These are phyloP conservation scores for Ulvella scutata DNA, from an alignment of 139 green algal species.

Conservation along the genomic window DNA sequence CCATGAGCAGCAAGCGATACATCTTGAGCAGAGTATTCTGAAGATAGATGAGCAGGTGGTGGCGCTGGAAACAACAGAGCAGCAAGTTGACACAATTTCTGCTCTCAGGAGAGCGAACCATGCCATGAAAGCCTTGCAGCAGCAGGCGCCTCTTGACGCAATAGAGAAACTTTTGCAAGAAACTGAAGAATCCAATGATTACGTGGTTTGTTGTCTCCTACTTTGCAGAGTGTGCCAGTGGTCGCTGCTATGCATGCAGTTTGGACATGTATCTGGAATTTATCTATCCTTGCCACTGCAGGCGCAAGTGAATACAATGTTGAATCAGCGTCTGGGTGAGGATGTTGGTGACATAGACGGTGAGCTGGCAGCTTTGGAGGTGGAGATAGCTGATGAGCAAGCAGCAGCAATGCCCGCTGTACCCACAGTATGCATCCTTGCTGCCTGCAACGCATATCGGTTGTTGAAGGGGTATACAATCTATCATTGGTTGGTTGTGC, in stretches of 20 bases:
- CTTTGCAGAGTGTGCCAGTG: not conserved
- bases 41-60: not conserved
- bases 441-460: too few species aligned
- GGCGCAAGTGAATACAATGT: not conserved
- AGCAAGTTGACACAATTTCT: not conserved
- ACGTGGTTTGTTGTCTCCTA: not conserved
- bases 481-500: too few species aligned
- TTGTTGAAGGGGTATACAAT: too few species aligned
- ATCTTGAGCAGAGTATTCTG: not conserved
- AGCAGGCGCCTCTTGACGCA: not conserved
- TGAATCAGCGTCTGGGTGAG: not conserved
- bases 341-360: not conserved
- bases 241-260: not conserved
- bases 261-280: not conserved
- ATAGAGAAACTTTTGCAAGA: not conserved
- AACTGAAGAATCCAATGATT: not conserved
- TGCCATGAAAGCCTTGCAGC: not conserved
- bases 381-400: not conserved
- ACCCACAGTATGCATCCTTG: not conserved
- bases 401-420: not conserved
- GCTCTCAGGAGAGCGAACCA: not conserved
- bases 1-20: not conserved
- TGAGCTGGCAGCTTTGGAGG: not conserved
- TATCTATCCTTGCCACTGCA: not conserved
- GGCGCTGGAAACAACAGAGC: not conserved